Evolutionary conservation across 768 basidiomycete genomes (phyloP).

Genomic region (Rhodotorula graminis): DNA sequence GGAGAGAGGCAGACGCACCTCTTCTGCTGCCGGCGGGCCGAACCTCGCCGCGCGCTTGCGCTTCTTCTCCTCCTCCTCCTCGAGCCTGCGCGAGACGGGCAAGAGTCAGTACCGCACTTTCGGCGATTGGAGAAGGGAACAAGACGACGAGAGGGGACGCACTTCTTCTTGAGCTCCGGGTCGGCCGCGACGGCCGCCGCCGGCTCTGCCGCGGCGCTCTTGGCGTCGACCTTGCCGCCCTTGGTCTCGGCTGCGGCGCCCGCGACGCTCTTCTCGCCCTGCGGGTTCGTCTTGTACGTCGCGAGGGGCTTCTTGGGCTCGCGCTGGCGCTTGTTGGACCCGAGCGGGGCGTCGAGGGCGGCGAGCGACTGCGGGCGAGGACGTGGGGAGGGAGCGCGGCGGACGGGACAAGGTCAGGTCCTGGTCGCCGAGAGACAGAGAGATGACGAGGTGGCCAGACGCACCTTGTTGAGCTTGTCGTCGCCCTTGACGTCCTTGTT

Average conservation of each 20-base stretch:
- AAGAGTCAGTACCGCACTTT: background rate
- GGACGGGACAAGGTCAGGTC: too few species aligned
- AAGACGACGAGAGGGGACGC: background rate
- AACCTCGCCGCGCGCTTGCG: conserved; percentile 41
- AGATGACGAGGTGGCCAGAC: background rate
- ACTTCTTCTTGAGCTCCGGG: conserved; percentile 25
- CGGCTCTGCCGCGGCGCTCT: conserved; percentile 10
- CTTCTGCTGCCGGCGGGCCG: background rate
- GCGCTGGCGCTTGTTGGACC: conserved; percentile 11
- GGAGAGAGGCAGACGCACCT: background rate
- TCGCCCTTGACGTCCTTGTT: background rate
- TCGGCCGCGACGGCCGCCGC: conserved; percentile 21
- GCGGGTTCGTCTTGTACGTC: conserved; percentile 9
- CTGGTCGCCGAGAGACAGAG: background rate
- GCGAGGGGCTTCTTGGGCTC: conserved; percentile 8
- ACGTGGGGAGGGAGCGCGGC: background rate
- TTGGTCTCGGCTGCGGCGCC: background rate
- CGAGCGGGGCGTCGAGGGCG: conserved; percentile 24
- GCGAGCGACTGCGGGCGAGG: conserved; percentile 16
- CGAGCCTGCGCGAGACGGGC: conserved; percentile 1
- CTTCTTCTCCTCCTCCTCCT: conserved; percentile 42
- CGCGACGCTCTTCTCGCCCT: conserved; percentile 1
- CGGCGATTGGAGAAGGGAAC: too few species aligned
- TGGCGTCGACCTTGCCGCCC: background rate
- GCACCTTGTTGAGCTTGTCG: conserved; percentile 23